Evolutionary conservation across 2,329 filamentous ascomycete species (phyloP), one percentile per base, ranked within the genome.

Genomic region (Aspergillus eucalypticola): DNA sequence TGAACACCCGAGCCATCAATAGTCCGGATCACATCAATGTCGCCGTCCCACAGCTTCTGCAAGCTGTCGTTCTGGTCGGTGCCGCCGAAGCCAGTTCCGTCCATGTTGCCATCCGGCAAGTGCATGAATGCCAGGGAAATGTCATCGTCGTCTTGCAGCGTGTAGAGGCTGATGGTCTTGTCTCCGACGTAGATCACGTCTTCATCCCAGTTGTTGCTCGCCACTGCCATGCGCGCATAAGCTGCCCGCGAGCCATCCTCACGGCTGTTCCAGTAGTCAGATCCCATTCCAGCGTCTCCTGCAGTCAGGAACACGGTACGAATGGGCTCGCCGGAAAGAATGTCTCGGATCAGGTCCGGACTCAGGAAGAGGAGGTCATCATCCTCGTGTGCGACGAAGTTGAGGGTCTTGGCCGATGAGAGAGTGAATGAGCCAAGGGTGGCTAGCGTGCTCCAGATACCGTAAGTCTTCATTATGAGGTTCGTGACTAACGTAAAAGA

Each of bases 261-360:
- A 2, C 64, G 65, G n/a, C 49, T 25, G 10, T 10, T 42, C 64
- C 65, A 66, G 56, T 66, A 67, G 29, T 11, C 51, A 11, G 46
- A 29, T 21, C 52, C 62, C 1, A 52, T 19, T 4, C 64, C 65
- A 8, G 64, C 63, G 13, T 67, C 65, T 13, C 65, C 65, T 4
- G 65, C 65, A 2, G 65, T 67, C 17, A 67, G 44, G 48, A 62
- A 67, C 56, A 67, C 38, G 6, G 65, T 66, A 41, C 65, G 64
- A 2, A 64, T 32, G 3, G 41, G 25, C 7, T 49, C 57, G 2
- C 64, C 62, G 15, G 58, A 54, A 2, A 58, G 52, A 8, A 67
- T 54, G 8, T 66, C 57, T 27, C 49, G 38, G 15, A 66, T 51
- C 3, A 67, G 10, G 29, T 65, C 59, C 3, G 65, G 65, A 13